phyloP scores from a whole-genome alignment of 257 asterid genomes.

The Salvia splendens region DNA sequence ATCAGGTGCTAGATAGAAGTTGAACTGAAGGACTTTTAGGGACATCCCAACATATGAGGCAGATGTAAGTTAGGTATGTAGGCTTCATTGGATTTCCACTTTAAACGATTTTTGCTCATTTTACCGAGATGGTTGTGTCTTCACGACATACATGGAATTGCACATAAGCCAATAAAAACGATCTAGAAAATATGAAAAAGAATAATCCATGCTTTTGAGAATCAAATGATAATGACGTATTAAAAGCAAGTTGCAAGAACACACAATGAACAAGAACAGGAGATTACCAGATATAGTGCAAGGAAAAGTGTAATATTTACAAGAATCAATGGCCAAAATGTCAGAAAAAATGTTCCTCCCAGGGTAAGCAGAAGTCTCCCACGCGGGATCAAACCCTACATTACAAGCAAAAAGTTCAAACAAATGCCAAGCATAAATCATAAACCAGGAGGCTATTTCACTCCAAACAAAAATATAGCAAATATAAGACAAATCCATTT shows the following conservation, averaged over 20 bases:
- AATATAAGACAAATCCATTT: too few relatives aligned
- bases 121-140: background rate
- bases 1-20: background rate
- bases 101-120: background rate
- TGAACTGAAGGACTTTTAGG: background rate
- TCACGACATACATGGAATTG: background rate
- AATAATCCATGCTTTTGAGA: background rate
- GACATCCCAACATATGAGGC: background rate
- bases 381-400: slow-evolving; percentile 92
- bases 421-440: background rate
- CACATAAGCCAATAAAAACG: slow-evolving; percentile 1
- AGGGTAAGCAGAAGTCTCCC: slow-evolving; percentile 79
- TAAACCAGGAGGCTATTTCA: slow-evolving; percentile 9
- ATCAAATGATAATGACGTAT: slow-evolving; percentile 19
- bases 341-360: slow-evolving; percentile 90
- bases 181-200: background rate
- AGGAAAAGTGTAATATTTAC: slow-evolving; percentile 59
- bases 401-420: background rate
- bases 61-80: background rate
- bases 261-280: slow-evolving; percentile 15
- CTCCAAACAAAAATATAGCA: background rate
- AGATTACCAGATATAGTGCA: slow-evolving; percentile 74
- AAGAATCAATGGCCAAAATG: slow-evolving; percentile 84
- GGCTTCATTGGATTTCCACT: background rate
- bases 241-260: background rate